Percentiles rank a stretch among this genome's conserved stretches.
These are phyloP conservation scores for Phenoliferia sp. DNA, from an alignment of 1,284 basidiomycete genomes.

Conservation along the genomic window DNA sequence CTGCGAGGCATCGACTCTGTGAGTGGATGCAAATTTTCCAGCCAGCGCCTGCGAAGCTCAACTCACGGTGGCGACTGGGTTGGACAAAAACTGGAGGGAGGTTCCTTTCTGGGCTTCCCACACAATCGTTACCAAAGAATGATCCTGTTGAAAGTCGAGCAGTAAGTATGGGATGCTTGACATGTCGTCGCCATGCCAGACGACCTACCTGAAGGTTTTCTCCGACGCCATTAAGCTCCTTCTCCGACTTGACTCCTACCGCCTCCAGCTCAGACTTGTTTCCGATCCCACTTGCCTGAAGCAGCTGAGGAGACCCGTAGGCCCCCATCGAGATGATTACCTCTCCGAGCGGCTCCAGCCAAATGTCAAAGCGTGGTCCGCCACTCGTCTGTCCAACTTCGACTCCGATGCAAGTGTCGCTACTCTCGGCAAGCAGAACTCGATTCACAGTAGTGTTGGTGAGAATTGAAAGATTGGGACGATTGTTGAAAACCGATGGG, in stretches of 20 bases:
- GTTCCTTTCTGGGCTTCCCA: conserved; percentile 18
- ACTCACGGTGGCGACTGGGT: conserved; percentile 33
- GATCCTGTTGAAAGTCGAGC: conserved; percentile 49
- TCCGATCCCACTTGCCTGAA: conserved; percentile 66
- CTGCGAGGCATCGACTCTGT: neutral
- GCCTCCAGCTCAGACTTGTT: conserved; percentile 53
- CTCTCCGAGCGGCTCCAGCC: conserved; percentile 6
- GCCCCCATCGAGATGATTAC: conserved; percentile 18
- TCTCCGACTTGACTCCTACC: conserved; percentile 46
- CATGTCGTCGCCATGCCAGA: too few relatives aligned
- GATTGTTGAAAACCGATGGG: conserved; percentile 2
- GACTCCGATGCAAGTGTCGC: conserved; percentile 38
- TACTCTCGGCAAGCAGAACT: conserved; percentile 23
- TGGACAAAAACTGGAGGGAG: conserved; percentile 41
- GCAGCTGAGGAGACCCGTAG: conserved; percentile 51
- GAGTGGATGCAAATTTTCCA: neutral
- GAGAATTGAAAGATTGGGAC: conserved; percentile 40
- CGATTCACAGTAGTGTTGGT: conserved; percentile 39
- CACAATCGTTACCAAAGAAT: conserved; percentile 12
- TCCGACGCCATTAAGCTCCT: conserved; percentile 57
- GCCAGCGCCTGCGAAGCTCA: too few relatives aligned
- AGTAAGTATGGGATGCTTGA: too few relatives aligned
- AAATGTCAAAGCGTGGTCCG: conserved; percentile 37
- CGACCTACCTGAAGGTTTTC: conserved; percentile 43
- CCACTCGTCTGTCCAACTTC: conserved; percentile 35